Base-by-base conservation (phyloP, 2,329 filamentous ascomycete genomes). In the Paraphaeosphaeria minitans region DNA sequence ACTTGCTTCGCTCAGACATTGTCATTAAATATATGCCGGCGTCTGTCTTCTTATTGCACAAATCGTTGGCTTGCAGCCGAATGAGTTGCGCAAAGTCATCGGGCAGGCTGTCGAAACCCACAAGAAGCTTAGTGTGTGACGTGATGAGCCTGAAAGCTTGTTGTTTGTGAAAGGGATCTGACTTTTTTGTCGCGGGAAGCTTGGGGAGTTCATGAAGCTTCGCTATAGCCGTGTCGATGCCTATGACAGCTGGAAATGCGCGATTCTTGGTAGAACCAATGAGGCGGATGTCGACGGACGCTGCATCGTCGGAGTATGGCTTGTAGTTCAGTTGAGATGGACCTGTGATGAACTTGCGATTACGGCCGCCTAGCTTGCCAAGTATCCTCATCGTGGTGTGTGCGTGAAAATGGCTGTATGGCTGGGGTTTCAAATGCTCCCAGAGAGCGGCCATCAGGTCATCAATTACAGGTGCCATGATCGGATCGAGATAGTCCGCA, bases 381-480 rank as follows among this genome's bases (percentile, higher is more conserved):
- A 99, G 84, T 57, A 99, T 99, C 47, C 95, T 85, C 89, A 99
- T 96, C 0, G 95, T 98, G 0, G 95, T 98, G 74, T 99, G 95
- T 0, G 96, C 92, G 72, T 98, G 94, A 77, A 97, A 97, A 76
- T 99, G 96, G 69, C 91, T 97, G 76, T 99, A 97, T 0, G 95
- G 95, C 62, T 93, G 89, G 8, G 95, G 96, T 68, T 90, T 91
- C 43, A 99, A 84, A 75, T 99, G 96, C 63, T 97, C 93, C 84
- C 96, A 99, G 1, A 99, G 83, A 1, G 94, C 94, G 48, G 93
- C 95, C 95, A 99, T 99, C 46, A 99, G 83, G 73, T 99, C 95
- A 69, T 99, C 94, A 76, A 99, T 98, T 27, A 98, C 96, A 0
- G 95, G 96, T 2, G 94, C 92, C 94, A 99, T 99, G 69, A 99